These are phyloP conservation scores for Russula foetens DNA, from an alignment of 768 basidiomycete species.

Conservation along the genomic window DNA sequence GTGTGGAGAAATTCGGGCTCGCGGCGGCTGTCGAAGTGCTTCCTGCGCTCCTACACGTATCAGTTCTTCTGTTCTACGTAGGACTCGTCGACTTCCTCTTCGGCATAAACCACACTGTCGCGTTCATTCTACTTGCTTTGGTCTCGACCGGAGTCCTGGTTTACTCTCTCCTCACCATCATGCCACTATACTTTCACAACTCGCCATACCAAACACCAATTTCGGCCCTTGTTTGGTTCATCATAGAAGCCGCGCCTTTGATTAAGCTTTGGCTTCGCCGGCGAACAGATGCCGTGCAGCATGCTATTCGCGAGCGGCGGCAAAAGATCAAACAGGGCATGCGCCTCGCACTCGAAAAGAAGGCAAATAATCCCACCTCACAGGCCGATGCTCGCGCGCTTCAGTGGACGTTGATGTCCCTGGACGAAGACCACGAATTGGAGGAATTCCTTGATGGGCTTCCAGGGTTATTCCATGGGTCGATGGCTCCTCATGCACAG, in stretches of 20 bases:
- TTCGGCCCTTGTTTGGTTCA: slow-evolving; percentile 3
- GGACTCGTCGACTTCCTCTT: slow-evolving; percentile 16
- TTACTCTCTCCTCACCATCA: slow-evolving; percentile 9
- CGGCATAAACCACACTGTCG: slow-evolving; percentile 7
- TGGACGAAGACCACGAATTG: slow-evolving; percentile 11
- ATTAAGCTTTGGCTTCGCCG: neutral
- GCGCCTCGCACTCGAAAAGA: slow-evolving; percentile 3
- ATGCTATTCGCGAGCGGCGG: neutral
- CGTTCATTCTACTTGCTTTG: neutral
- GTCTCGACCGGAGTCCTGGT: neutral
- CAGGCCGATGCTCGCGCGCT: neutral
- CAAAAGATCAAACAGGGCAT: neutral
- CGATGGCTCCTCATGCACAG: neutral
- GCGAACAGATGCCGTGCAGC: neutral
- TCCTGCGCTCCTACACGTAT: slow-evolving; percentile 14
- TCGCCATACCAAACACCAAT: slow-evolving; percentile 18
- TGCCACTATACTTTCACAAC: slow-evolving; percentile 7
- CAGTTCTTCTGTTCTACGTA: slow-evolving; percentile 14
- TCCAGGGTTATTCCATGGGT: slow-evolving; percentile 1
- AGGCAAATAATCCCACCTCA: neutral
- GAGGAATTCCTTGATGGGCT: slow-evolving; percentile 10
- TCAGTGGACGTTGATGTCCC: slow-evolving; percentile 1
- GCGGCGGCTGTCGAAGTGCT: slow-evolving; percentile 15
- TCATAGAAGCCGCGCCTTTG: neutral
- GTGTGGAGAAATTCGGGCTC: slow-evolving; percentile 7